Conservation (phyloP, 257 asterid species). For the Fraxinus anomala region DNA sequence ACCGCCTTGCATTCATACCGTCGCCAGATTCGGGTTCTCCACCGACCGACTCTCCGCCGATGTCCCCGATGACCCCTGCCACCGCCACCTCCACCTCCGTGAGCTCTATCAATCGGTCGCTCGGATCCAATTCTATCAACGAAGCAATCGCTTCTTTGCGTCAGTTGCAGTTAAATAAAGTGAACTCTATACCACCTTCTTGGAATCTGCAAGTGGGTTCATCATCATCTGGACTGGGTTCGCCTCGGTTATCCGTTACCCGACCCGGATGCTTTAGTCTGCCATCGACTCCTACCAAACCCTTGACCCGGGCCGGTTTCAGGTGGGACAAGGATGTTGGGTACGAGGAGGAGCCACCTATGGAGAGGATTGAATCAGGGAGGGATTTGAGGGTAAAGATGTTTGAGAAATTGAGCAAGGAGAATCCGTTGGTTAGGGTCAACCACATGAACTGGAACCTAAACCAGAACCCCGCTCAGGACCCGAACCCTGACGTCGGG, state of each 20-base stretch:
- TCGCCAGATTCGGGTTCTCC: slow-evolving; percentile 46
- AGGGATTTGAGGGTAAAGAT: slow-evolving; percentile 51
- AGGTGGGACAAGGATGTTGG: slow-evolving; percentile 23
- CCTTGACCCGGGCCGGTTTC: slow-evolving; percentile 28
- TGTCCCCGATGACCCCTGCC: slow-evolving; percentile 43
- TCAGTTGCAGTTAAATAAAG: slow-evolving; percentile 44
- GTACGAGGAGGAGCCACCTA: slow-evolving; percentile 35
- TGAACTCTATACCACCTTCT: slow-evolving; percentile 35
- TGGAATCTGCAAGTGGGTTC: slow-evolving; percentile 35
- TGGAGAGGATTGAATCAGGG: slow-evolving; percentile 61
- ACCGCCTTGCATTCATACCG: slow-evolving; percentile 6
- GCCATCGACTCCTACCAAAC: slow-evolving; percentile 48
- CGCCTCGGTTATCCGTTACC: slow-evolving; percentile 32
- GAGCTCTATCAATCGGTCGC: slow-evolving; percentile 38
- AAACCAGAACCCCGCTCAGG: background rate
- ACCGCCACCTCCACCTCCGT: too few species aligned
- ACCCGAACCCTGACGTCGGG: background rate
- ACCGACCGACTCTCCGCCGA: slow-evolving; percentile 55
- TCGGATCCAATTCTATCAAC: slow-evolving; percentile 40
- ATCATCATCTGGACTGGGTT: slow-evolving; percentile 28
- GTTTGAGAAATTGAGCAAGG: slow-evolving; percentile 50
- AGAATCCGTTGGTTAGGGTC: slow-evolving; percentile 38
- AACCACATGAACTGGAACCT: background rate
- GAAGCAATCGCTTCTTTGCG: slow-evolving; percentile 46
- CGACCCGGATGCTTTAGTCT: slow-evolving; percentile 46